Conservation (phyloP, 129 eudicot species). For the Flaveria brownii region DNA sequence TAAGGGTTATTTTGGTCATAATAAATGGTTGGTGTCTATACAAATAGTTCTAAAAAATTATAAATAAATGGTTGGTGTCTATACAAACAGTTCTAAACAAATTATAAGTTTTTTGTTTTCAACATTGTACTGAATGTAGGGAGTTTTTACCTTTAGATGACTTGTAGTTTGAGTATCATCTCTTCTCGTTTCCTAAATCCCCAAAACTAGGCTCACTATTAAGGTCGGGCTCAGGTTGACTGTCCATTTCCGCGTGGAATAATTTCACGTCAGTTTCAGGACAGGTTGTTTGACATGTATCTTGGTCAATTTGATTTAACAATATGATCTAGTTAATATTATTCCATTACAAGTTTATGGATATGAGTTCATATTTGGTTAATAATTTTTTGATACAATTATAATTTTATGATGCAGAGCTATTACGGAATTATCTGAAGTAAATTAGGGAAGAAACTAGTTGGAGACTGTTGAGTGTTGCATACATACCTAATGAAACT, state of each 20-base stretch:
- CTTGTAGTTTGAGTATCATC: no score
- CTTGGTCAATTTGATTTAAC: not conserved
- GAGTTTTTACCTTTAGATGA: no score
- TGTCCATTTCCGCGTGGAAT: not conserved
- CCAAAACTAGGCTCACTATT: no score
- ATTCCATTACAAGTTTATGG: not conserved
- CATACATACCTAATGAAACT: constrained; percentile 84
- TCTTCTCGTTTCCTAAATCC: no score
- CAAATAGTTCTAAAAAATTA: no score
- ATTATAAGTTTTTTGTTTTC: no score
- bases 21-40: no score
- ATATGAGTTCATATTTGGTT: not conserved
- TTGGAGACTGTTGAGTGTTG: constrained; percentile 84
- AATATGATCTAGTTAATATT: not conserved
- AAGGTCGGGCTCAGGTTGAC: not conserved
- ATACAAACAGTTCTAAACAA: no score
- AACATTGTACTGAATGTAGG: no score
- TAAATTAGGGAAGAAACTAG: constrained; percentile 97
- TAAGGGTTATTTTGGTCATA: no score
- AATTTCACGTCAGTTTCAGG: not conserved
- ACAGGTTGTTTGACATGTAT: not conserved
- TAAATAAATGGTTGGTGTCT: no score
- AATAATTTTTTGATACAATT: not conserved
- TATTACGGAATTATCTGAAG: constrained; percentile 77
- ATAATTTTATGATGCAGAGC: constrained; percentile 40